These are phyloP conservation scores for Linum usitatissimum DNA, from an alignment of 345 rosid genomes.

Conservation along the genomic window DNA sequence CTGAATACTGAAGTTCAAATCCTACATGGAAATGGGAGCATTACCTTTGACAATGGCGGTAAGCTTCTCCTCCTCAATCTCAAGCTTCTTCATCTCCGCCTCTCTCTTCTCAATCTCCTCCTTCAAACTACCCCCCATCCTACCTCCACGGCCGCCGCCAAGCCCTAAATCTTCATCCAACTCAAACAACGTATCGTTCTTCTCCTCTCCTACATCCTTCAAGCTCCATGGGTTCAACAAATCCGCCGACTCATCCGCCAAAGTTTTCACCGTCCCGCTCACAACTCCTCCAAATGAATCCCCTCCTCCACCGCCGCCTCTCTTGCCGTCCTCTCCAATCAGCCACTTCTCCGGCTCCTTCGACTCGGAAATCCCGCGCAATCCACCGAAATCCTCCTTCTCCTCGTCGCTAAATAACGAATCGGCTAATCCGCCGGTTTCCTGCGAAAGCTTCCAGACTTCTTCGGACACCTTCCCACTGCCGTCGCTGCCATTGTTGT, in stretches of 20 bases:
- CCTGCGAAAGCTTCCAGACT: slow-evolving; percentile 46
- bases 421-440: slow-evolving; percentile 31
- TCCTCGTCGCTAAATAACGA: slow-evolving; percentile 25
- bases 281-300: slow-evolving; percentile 9
- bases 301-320: slow-evolving; percentile 7
- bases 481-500: slow-evolving; percentile 14
- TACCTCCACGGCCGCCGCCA: slow-evolving; percentile 9
- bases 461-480: slow-evolving; percentile 17
- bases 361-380: slow-evolving; percentile 21
- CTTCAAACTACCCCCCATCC: slow-evolving; percentile 17
- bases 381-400: slow-evolving; percentile 8
- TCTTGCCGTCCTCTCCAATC: slow-evolving; percentile 15
- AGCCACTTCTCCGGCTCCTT: slow-evolving; percentile 22
- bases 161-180: slow-evolving; percentile 28
- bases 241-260: slow-evolving; percentile 26
- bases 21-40: background rate
- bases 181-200: background rate
- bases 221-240: slow-evolving; percentile 6
- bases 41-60: slow-evolving; percentile 48
- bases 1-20: background rate
- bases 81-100: slow-evolving; percentile 33
- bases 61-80: slow-evolving; percentile 55
- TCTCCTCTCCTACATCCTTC: slow-evolving; percentile 12
- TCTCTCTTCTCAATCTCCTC: slow-evolving; percentile 17
- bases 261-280: background rate